These are phyloP conservation scores for Clonostachys rosea DNA, from an alignment of 2,329 filamentous ascomycete genomes.

Conservation along the genomic window DNA sequence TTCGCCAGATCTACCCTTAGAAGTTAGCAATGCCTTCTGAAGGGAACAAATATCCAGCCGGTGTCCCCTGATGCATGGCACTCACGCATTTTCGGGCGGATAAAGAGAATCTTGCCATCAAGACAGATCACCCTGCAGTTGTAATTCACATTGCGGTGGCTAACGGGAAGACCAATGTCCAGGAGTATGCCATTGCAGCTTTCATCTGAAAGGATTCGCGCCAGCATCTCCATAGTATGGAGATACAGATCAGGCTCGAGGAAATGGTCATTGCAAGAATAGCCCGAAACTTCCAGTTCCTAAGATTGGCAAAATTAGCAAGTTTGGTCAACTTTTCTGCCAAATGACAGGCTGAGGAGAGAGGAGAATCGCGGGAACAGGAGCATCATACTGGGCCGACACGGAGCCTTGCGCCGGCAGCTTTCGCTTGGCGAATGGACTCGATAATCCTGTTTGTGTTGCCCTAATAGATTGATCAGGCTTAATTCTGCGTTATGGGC, in stretches of 20 bases:
- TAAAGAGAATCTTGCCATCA: slow-evolving; percentile 14
- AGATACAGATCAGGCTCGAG: slow-evolving; percentile 23
- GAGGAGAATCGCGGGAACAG: too few species aligned
- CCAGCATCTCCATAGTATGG: slow-evolving; percentile 22
- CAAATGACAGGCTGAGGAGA: too few species aligned
- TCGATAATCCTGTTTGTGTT: slow-evolving; percentile 61
- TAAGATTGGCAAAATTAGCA: neutral
- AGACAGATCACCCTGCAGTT: slow-evolving; percentile 28
- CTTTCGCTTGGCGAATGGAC: slow-evolving; percentile 56
- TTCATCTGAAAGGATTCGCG: slow-evolving; percentile 21
- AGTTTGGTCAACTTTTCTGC: neutral
- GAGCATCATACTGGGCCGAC: slow-evolving; percentile 27
- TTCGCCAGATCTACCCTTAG: slow-evolving; percentile 23
- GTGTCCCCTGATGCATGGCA: neutral
- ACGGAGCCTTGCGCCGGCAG: slow-evolving; percentile 55
- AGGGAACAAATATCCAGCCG: slow-evolving; percentile 7
- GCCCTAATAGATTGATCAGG: slow-evolving; percentile 31
- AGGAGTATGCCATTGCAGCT: slow-evolving; percentile 17
- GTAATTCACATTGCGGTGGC: slow-evolving; percentile 26
- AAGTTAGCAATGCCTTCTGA: too few species aligned
- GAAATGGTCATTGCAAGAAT: slow-evolving; percentile 19
- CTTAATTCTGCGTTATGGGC: neutral
- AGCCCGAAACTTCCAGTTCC: neutral
- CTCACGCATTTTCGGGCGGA: slow-evolving; percentile 10
- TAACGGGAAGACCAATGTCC: slow-evolving; percentile 21